Evolutionary conservation across 805 yeast genomes (phyloP).

Genomic region (Metschnikowia baotianmanensis): DNA sequence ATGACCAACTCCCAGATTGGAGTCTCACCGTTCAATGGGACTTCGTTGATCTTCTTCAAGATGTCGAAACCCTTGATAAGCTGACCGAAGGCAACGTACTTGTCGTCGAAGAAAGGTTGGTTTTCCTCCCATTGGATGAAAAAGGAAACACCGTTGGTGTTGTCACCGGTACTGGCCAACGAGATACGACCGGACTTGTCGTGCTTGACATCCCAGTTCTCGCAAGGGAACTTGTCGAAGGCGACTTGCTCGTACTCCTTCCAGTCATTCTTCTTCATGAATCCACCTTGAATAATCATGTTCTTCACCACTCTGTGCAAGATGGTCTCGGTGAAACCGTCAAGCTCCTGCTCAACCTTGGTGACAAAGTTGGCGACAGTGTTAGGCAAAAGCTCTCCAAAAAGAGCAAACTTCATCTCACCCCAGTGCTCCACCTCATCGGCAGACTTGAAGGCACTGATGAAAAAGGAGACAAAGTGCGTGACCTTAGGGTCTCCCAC

Average conservation of each 20-base stretch:
- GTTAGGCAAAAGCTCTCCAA: conserved; percentile 18
- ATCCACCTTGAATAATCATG: conserved; percentile 43
- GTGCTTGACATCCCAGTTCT: conserved; percentile 26
- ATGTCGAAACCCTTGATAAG: conserved; percentile 23
- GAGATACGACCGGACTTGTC: conserved; percentile 32
- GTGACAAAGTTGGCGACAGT: conserved; percentile 38
- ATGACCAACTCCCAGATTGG: conserved; percentile 12
- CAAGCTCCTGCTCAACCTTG: conserved; percentile 27
- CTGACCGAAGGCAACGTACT: conserved; percentile 30
- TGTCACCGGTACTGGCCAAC: conserved; percentile 26
- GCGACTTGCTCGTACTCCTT: conserved; percentile 23
- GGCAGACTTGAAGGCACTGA: conserved; percentile 28
- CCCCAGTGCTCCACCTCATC: conserved; percentile 31
- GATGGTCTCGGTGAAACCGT: conserved; percentile 21
- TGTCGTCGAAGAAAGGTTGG: conserved; percentile 20
- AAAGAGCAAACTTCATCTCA: conserved; percentile 28
- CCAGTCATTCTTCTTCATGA: conserved; percentile 16
- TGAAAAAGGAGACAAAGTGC: conserved; percentile 43
- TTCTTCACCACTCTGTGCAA: conserved; percentile 38
- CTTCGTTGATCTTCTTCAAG: conserved; percentile 13
- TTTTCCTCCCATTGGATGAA: conserved; percentile 22
- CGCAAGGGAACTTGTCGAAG: conserved; percentile 26
- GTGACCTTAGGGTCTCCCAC: conserved; percentile 49
- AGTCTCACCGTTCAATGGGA: conserved; percentile 6
- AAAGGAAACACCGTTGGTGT: conserved; percentile 26